Percentiles rank a stretch among this genome's conserved stretches.
These are phyloP conservation scores for Xanthoparmelia taractica DNA, from an alignment of 495 filamentous ascomycete genomes.

Conservation along the genomic window DNA sequence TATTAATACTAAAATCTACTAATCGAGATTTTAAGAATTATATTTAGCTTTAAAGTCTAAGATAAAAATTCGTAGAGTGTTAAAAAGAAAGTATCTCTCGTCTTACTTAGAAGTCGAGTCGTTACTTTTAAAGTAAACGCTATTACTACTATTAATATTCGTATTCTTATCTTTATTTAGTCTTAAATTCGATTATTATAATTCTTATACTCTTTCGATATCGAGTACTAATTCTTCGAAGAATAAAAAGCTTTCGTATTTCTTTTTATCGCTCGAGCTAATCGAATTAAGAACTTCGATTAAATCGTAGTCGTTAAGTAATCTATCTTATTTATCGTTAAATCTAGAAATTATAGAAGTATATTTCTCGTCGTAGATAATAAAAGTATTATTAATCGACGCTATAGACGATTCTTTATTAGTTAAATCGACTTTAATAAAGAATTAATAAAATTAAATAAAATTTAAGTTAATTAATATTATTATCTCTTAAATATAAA, in stretches of 20 bases:
- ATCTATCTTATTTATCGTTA: neutral
- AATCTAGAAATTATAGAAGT: neutral
- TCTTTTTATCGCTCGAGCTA: neutral
- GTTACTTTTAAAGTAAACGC: neutral
- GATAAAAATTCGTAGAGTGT: slow-evolving; percentile 6
- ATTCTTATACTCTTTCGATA: neutral
- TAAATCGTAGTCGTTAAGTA: neutral
- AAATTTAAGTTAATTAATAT: neutral
- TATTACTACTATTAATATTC: neutral
- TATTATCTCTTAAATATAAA: neutral
- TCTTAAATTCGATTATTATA: neutral
- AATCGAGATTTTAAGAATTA: neutral
- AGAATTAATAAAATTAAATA: neutral
- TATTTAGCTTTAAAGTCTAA: no score
- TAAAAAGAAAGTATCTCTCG: neutral
- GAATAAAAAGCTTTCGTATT: neutral
- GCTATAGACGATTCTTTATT: neutral
- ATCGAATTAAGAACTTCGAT: neutral
- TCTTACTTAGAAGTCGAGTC: neutral
- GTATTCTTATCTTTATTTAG: neutral
- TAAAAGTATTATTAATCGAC: neutral
- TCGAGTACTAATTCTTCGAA: neutral
- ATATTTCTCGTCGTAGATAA: neutral
- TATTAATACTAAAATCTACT: slow-evolving; percentile 1
- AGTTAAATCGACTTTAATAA: no score